Base-by-base conservation (phyloP, 208 protist species). In the Tritrichomonas foetus region DNA sequence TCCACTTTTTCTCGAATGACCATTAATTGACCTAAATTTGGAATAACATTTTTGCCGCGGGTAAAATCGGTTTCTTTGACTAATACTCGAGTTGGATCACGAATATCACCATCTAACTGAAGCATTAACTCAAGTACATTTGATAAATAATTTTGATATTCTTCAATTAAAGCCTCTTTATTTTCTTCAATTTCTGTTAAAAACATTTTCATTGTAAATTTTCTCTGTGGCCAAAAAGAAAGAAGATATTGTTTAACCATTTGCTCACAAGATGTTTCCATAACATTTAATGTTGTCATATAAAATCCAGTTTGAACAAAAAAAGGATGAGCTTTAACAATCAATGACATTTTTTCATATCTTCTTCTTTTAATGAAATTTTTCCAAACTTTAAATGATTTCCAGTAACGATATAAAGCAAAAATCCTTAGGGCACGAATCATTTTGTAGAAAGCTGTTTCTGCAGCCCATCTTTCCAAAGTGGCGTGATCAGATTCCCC, bases 351-450 rank as follows among this genome's bases (percentile, higher is more conserved):
- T 89, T 47, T 53, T 20, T 30, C 44, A 89, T 30, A 89, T 57
- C 78, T 5, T 57, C 41, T 41, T 33, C 41, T 53, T 57, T 61
- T 20, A 22, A 89, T 57, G 47, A 57, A 89, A 33, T 57, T 89
- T 30, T 89, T 89, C 78, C 78, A 89, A 57, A 89, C 33, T 89
- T 27, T 25, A 49, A 89, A 89, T 57, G 47, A 57, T 39, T 57
- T 53, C 78, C 78, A 89, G n/a, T 57, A 57, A 16, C 16, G 27
- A 39, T 47, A 57, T 27, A 57, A 20, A 16, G 44, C 2, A 36
- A 89, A 89, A 9, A 57, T 39, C 0, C 16, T 5, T 5, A 89
- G 30, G 44, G 33, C 39, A 20, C 47, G 78, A n/a, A 89, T 8
- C 47, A 89, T 57, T n/a, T 89, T 57, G 47, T 53, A 89, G 20